Evolutionary conservation across 306 rosid genomes (phyloP).

Genomic region (Prunus kanzakura): DNA sequence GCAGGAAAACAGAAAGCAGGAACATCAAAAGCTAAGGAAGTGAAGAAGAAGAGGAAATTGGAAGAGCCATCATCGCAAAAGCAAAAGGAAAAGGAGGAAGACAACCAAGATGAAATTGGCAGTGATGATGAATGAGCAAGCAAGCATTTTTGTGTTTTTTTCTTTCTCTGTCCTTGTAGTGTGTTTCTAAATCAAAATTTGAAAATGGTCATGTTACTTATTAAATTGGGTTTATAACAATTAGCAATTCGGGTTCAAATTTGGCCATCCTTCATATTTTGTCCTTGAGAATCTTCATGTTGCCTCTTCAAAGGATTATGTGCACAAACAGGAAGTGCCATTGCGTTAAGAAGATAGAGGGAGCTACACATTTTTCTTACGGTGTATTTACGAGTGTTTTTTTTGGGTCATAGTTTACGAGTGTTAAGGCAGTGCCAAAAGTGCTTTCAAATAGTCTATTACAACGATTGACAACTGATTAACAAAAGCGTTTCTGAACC

Average conservation of each 20-base stretch:
- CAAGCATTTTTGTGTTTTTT: background rate
- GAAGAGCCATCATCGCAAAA: background rate
- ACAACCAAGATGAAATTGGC: background rate
- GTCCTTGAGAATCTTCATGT: background rate
- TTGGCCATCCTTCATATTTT: background rate
- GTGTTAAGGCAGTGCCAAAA: too few relatives aligned
- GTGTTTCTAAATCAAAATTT: background rate
- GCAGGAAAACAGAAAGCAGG: slow-evolving; percentile 58
- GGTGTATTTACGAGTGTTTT: too few relatives aligned
- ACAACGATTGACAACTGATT: too few relatives aligned
- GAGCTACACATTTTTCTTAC: too few relatives aligned
- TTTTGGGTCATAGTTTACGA: too few relatives aligned
- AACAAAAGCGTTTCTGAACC: too few relatives aligned
- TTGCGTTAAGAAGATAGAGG: too few relatives aligned
- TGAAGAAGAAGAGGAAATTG: slow-evolving; percentile 1
- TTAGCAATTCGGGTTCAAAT: background rate
- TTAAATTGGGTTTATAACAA: background rate
- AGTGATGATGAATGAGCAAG: slow-evolving; percentile 1
- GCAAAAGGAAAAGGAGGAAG: background rate
- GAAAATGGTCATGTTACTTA: background rate
- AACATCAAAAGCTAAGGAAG: slow-evolving; percentile 22
- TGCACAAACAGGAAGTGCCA: too few relatives aligned
- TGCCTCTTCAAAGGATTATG: too few relatives aligned
- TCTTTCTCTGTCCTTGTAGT: background rate
- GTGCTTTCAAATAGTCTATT: too few relatives aligned